Percentiles rank a stretch among this genome's conserved stretches.
phyloP scores from a whole-genome alignment of 495 filamentous ascomycete genomes.

The Cladorrhinum samala region DNA sequence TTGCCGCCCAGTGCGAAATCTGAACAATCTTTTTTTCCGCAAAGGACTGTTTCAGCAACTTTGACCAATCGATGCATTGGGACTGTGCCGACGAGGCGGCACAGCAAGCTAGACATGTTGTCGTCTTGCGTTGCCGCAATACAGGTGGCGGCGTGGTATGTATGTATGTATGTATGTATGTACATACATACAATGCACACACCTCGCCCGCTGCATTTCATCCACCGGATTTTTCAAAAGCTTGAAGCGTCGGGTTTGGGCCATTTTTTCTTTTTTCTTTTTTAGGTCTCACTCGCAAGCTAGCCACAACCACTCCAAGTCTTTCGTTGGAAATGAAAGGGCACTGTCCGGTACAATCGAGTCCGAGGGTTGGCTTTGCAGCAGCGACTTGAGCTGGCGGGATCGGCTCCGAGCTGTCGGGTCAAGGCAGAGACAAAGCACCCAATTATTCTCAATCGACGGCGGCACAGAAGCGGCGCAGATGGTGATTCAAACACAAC shows the following conservation, averaged over 20 bases:
- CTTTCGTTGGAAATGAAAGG: too few species aligned
- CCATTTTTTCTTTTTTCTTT: too few species aligned
- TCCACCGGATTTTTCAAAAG: neutral
- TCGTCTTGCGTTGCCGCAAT: neutral
- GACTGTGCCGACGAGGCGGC: neutral
- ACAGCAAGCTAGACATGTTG: too few species aligned
- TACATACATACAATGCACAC: neutral
- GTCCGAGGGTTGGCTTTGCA: neutral
- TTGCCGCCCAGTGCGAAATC: neutral
- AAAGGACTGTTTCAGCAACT: neutral
- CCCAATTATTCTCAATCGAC: neutral
- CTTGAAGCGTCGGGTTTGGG: too few species aligned
- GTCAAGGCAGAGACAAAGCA: constrained; percentile 4
- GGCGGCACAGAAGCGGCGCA: neutral
- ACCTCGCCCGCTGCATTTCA: neutral
- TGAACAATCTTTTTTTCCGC: too few species aligned
- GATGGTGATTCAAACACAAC: neutral
- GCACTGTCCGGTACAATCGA: too few species aligned
- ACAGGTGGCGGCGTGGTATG: too few species aligned
- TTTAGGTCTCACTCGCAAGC: too few species aligned
- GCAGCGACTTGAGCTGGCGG: neutral
- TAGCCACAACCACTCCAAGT: too few species aligned
- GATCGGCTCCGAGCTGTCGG: constrained; percentile 14
- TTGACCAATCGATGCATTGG: neutral
- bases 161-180: neutral